Evolutionary conservation across 2,329 filamentous ascomycete species (phyloP), one percentile per base, ranked within the genome.

Genomic region (Penicillium sp.): DNA sequence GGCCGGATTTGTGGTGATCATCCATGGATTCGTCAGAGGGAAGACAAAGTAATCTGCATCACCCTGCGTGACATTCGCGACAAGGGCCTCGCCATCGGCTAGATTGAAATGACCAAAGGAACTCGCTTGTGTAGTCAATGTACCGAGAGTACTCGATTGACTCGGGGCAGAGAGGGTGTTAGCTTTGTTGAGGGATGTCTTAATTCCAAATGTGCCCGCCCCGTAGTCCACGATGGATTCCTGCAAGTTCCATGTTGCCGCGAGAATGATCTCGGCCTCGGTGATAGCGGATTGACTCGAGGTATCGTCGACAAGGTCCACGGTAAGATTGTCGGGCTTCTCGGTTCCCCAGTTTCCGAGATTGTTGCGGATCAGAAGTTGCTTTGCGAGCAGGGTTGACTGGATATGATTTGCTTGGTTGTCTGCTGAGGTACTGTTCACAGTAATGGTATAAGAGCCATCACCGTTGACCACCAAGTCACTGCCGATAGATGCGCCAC

Each of bases 141-240:
- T 64, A n/a, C 61, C 61, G 7, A 64, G 54, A 12, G 58, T 57
- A 33, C 58, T 64, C 5, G 61, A 64, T 44, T 64, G 61, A 33
- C 38, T 61, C 8, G 61, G 61, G 0, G 53, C 22, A 1, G 54
- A 45, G 28, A 64, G 58, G 4, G 58, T 64, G 54, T 64, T 64
- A 8, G 61, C 26, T 3, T 53, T 51, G 5, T 64, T 58, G 22
- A 58, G 19, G 30, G 26, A 53, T 2, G 61, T 64, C 30, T 64
- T 64, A 40, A 64, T 44, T 2, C 61, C 58, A 10, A 64, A 49
- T 30, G 61, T 47, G 35, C 61, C 61, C 4, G 55, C 47, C 0
- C 61, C 61, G 10, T 64, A 64, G 38, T 61, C 58, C 37, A 64
- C 53, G 22, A 61, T 61, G 8, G 61, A 64, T 56, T 64, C 58